Base-by-base conservation (phyloP, 352 stramenopile species). In the Blastocystis sp. region DNA sequence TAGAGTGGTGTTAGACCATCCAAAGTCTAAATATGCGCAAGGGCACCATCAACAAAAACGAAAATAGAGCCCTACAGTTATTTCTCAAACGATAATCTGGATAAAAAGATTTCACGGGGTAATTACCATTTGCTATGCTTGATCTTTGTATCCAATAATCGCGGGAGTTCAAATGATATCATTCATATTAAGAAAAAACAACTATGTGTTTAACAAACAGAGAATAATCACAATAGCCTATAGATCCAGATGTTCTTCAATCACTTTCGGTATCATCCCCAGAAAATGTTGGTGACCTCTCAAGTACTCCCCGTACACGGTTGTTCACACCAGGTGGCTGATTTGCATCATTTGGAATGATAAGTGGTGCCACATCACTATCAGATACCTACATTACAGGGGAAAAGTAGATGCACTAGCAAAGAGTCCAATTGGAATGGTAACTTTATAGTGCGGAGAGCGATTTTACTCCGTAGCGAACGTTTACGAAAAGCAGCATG, bases 401-500 rank as follows among this genome's bases (percentile, higher is more conserved):
- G 11, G 20, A 0, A 5, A 53, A 39, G 6, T 39, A 66, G 26
- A 30, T 50, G 41, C 54, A 63, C 26, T 11, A 85, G 43, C 47
- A 65, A 85, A 66, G 34, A 66, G 9, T 65, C 20, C 16, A 85
- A 1, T 18, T 9, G 26, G 34, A n/a, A 41, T 0, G 73, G 73
- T 0, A 85, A 18, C 26, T 66, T 5, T 43, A 62, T 13, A 41
- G 73, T 45, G n/a, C 73, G 16, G 16, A 45, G n/a, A 24, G 54
- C 50, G 11, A 85, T 20, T 45, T 85, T 85, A 65, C 73, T 85
- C 2, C 73, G 73, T 4, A 85, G 56, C 26, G 73, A 85, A 18
- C 73, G 73, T 66, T 85, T 85, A 0, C 73, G 47, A 37, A 85
- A 30, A 47, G 30, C 39, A 41, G 73, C 73, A 69, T 85, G 73